phyloP scores from a whole-genome alignment of 1,284 basidiomycete species.

The Pisolithus thermaeus region DNA sequence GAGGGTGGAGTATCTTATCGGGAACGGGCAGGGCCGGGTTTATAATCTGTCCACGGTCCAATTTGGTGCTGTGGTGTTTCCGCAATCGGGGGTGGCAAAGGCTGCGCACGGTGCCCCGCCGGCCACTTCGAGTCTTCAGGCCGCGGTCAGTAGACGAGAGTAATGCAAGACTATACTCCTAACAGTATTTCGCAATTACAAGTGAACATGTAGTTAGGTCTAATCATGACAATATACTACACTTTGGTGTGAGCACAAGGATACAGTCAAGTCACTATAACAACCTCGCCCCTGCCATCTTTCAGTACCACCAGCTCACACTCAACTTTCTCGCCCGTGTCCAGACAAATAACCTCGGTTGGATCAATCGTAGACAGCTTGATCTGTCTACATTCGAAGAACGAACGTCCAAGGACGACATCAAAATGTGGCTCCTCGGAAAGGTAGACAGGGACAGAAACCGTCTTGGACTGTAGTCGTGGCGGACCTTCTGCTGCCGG shows the following conservation, averaged over 20 bases:
- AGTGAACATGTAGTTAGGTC: too few species aligned
- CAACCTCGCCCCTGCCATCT: conserved; percentile 81
- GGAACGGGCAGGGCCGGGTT: too few species aligned
- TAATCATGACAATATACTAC: too few species aligned
- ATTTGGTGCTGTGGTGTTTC: too few species aligned
- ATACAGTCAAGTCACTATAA: conserved; percentile 65
- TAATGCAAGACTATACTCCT: neutral
- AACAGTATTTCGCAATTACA: neutral
- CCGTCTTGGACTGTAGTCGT: conserved; percentile 32
- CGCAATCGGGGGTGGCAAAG: too few species aligned
- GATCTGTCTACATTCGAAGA: conserved; percentile 89
- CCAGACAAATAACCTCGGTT: conserved; percentile 89
- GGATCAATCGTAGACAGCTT: conserved; percentile 79
- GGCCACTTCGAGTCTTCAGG: too few species aligned
- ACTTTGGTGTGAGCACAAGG: too few species aligned
- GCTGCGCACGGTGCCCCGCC: too few species aligned
- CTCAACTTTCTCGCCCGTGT: conserved; percentile 90
- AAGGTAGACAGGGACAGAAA: conserved; percentile 58
- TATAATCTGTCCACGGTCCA: too few species aligned
- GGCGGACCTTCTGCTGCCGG: conserved; percentile 9
- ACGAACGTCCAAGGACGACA: conserved; percentile 89
- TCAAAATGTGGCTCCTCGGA: conserved; percentile 97
- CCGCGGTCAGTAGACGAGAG: too few species aligned
- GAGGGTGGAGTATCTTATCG: too few species aligned
- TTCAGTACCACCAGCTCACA: conserved; percentile 89